Base-by-base conservation (phyloP, 2,329 filamentous ascomycete genomes). In the Claviceps purpurea region DNA sequence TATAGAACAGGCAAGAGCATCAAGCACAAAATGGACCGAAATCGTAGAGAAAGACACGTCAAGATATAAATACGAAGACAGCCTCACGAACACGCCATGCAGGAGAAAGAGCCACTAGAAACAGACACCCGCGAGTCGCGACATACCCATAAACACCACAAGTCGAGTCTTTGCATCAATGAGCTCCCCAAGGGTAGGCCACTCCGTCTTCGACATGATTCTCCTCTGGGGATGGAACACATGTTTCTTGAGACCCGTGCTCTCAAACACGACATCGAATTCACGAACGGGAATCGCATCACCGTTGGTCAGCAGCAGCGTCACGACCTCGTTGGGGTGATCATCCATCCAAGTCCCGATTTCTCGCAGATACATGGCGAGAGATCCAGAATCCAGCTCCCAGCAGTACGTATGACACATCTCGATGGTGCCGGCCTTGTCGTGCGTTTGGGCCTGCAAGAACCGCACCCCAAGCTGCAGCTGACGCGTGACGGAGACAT, bases 151-250 rank as follows among this genome's bases (percentile, higher is more conserved):
- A 56, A 89, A 90, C 24, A 84, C 79, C 47, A 90, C 67, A 1
- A 91, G 70, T 16, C 85, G 75, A 8, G 76, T 85, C 47, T 75
- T 74, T 40, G 72, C 70, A 24, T 75, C 68, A 57, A 90, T 85
- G 54, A 91, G 66, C 18, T 75, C 64, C 59, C 81, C 74, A 14
- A 90, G 70, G 0, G 85, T 89, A 65, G 86, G 86, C 87, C 88
- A 73, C 58, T 75, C 75, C 49, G 76, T 60, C 38, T 73, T 59
- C n/a, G 62, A 59, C 43, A 76, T 57, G 13, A 54, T 56, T 30
- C 62, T 61, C 8, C 70, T 13, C 7, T 22, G 65, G 0, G 81
- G 77, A 1, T 68, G 68, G 56, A 79, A 87, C 10, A 76, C 77
- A 57, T 80, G 76, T 20, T 73, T 59, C 43, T 73, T 74, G 52